Base-by-base conservation (phyloP, 1,139 yeast genomes). In the Yamadazyma sp. region DNA sequence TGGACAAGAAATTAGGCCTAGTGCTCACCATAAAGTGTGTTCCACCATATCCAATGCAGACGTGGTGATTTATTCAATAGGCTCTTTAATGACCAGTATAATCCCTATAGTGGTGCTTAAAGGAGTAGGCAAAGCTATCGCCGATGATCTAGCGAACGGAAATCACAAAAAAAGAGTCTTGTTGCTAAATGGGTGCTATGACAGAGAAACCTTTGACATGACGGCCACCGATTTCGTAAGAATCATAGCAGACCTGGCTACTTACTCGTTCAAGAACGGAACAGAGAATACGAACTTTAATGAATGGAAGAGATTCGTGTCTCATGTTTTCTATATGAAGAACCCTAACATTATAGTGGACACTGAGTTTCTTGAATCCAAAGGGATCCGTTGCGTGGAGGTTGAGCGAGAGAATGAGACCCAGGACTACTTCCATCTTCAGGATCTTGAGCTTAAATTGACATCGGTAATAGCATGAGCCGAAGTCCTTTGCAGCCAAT, bases 1-100 rank as follows among this genome's bases (percentile, higher is more conserved):
- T 53, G 96, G 96, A 1, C 88, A 86, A 54, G 96, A 88, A 54
- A 85, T 87, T 25, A 78, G 83, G 48, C 96, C 97, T 2, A 62
- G 71, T 18, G 92, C 94, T 2, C 84, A 84, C 49, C 64, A 79
- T 5, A 68, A 87, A 43, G 92, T 84, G 0, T 58, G 79, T 1
- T 59, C 77, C 0, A 70, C 78, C 17, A 58, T 88, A 2, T 58
- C 73, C 16, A 56, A 66, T 9, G 69, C 86, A 0, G 77, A 82
- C 36, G 73, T 77, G 11, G 62, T 89, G 0, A 69, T 91, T 0
- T 88, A 82, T 55, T 86, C 95, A 1, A 85, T 91, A 43, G 97
- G 97, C 1, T 86, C 95, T 2, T 65, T 91, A 33, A 85, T 87
- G 83, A 89, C 97, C 0, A 86, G 95, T 42, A 78, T 86, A 7